Evolutionary conservation across 2,329 filamentous ascomycete species (phyloP), one percentile per base, ranked within the genome.

Genomic region (Massarina eburnea): DNA sequence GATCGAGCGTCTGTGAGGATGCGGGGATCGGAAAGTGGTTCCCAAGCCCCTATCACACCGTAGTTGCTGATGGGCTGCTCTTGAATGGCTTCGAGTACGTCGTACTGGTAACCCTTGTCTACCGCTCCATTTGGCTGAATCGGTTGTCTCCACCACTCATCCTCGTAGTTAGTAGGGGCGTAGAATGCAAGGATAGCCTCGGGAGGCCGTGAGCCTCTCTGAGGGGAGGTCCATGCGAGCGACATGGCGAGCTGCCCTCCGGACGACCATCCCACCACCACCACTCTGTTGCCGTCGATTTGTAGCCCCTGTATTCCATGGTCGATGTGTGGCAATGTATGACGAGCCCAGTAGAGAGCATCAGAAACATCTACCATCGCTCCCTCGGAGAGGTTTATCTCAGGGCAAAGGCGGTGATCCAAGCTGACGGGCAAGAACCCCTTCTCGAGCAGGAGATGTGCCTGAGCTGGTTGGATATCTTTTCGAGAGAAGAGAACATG

Each of bases 401-500:
- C 75, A 0, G 78, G 78, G 46, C 77, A 80, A 1, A 81, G 70
- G 0, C 76, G 61, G 48, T 80, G 76, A 51, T 80, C 78, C 0
- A 80, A 37, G 49, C 73, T 77, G 9, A 81, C 59, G 0, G 78
- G 75, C 2, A 80, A 54, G 37, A 79, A 69, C 0, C 75, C 73
- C 3, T 53, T 37, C 0, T 61, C 43, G 0, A 79, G 60, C 0
- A 80, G 63, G 1, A 60, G 41, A 6, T 54, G 41, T 0, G 62
- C 71, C 41, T 79, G 77, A 3, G 46, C 37, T 1, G 64, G 61
- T 1, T 67, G 61, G 6, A 76, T 55, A 7, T 70, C 72, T 27
- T 67, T 67, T 4, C 72, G 62, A 1, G 66, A 68, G 8, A 73
- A 58, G 30, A 71, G 65, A 1, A 76, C 47, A 42, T 75, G 67